These are phyloP conservation scores for Crithidia brevicula DNA, from an alignment of 208 protist species.

Conservation along the genomic window DNA sequence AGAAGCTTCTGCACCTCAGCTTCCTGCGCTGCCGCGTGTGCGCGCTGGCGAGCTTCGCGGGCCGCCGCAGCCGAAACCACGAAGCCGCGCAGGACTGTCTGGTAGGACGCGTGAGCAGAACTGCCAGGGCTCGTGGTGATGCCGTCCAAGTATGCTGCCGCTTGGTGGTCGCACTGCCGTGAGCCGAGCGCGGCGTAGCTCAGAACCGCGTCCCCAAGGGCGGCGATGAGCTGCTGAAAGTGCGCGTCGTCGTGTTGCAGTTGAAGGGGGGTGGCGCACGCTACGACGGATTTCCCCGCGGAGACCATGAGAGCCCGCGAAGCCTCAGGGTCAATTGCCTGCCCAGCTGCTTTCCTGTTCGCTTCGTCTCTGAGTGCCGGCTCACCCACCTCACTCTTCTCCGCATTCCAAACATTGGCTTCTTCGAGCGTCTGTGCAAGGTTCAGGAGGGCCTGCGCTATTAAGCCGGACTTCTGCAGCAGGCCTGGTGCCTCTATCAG, in stretches of 20 bases:
- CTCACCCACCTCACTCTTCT: no score
- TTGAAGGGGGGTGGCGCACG: no score
- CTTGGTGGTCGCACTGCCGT: slow-evolving; percentile 22
- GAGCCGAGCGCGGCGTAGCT: slow-evolving; percentile 42
- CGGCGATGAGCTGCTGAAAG: slow-evolving; percentile 29
- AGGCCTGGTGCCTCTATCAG: slow-evolving; percentile 46
- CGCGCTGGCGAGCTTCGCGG: slow-evolving; percentile 23
- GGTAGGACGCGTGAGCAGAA: slow-evolving; percentile 17
- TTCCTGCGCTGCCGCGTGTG: slow-evolving; percentile 22
- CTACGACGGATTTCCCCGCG: no score
- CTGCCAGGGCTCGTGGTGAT: slow-evolving; percentile 1
- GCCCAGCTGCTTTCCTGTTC: no score
- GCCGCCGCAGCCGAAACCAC: slow-evolving; percentile 19
- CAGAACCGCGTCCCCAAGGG: slow-evolving; percentile 53
- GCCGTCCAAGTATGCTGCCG: slow-evolving; percentile 14
- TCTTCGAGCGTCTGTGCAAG: slow-evolving; percentile 42
- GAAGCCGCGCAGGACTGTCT: slow-evolving; percentile 32
- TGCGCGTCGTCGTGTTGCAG: not conserved
- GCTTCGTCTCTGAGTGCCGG: no score
- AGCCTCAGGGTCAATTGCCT: not conserved
- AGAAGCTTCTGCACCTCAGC: slow-evolving; percentile 37
- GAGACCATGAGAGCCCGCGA: no score
- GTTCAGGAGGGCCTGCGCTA: slow-evolving; percentile 31
- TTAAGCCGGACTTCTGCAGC: slow-evolving; percentile 35
- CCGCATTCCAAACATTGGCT: no score